Evolutionary conservation across 2,329 filamentous ascomycete genomes (phyloP).

Genomic region (Colletotrichum aenigma): DNA sequence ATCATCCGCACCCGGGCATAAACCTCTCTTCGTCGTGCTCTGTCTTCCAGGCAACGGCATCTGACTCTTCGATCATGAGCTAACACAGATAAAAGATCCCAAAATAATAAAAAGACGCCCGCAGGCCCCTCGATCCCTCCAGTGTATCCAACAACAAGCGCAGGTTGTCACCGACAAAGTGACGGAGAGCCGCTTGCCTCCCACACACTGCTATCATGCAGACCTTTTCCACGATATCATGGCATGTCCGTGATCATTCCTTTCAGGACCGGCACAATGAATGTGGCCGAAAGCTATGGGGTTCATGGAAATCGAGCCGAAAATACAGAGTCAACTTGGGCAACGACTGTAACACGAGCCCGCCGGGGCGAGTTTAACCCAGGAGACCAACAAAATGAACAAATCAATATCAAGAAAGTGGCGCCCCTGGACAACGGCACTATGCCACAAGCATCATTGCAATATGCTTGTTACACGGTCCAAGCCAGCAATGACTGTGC

Average conservation of each 20-base stretch:
- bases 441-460: neutral
- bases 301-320: neutral
- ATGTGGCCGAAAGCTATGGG: neutral
- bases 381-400: neutral
- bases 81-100: neutral
- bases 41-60: neutral
- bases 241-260: accelerated
- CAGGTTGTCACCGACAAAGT: neutral
- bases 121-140: neutral
- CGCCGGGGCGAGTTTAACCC: accelerated
- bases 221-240: neutral
- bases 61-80: neutral
- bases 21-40: neutral
- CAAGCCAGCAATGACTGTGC: neutral
- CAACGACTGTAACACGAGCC: neutral
- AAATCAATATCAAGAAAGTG: neutral
- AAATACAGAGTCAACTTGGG: neutral
- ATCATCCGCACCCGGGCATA: neutral
- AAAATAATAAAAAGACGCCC: neutral
- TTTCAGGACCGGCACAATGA: neutral
- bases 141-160: neutral
- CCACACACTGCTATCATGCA: neutral
- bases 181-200: neutral
- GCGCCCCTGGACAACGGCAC: neutral
- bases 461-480: neutral